phyloP scores from a whole-genome alignment of 495 filamentous ascomycete species.

The Aspergillus bridgeri region DNA sequence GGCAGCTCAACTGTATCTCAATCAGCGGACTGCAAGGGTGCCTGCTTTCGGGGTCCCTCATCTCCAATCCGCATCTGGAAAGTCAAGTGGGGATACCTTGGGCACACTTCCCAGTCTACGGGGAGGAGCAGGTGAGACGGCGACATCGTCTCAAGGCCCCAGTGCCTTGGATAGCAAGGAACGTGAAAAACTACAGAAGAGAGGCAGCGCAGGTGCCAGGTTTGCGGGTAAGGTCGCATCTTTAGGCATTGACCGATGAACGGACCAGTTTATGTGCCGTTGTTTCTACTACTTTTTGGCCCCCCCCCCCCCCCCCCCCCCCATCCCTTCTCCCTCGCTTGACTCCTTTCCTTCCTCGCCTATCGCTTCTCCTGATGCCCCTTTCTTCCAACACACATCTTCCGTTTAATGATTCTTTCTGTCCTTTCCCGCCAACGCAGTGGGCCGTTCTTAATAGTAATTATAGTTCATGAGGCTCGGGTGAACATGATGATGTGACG shows the following conservation, averaged over 20 bases:
- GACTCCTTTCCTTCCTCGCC: constrained; percentile 2
- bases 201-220: constrained; percentile 47
- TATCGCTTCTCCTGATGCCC: not conserved
- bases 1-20: constrained; percentile 77
- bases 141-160: constrained; percentile 26
- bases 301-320: constrained; percentile 1
- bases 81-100: constrained; percentile 35
- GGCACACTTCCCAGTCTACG: constrained; percentile 47
- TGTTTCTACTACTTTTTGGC: not conserved
- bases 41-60: constrained; percentile 25
- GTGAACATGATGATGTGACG: constrained; percentile 14
- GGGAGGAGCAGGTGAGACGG: constrained; percentile 26
- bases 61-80: constrained; percentile 19
- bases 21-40: constrained; percentile 62
- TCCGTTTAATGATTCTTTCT: not conserved
- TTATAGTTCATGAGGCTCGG: constrained; percentile 19
- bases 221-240: constrained; percentile 49
- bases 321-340: constrained; percentile 12
- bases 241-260: constrained; percentile 42
- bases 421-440: not conserved
- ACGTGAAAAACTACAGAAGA: constrained; percentile 50
- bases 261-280: not conserved
- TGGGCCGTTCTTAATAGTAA: constrained; percentile 9
- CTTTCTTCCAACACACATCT: not conserved
- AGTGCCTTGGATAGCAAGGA: constrained; percentile 38